Base-by-base conservation (phyloP, 2,329 filamentous ascomycete species). In the Keithomyces neogunnii region DNA sequence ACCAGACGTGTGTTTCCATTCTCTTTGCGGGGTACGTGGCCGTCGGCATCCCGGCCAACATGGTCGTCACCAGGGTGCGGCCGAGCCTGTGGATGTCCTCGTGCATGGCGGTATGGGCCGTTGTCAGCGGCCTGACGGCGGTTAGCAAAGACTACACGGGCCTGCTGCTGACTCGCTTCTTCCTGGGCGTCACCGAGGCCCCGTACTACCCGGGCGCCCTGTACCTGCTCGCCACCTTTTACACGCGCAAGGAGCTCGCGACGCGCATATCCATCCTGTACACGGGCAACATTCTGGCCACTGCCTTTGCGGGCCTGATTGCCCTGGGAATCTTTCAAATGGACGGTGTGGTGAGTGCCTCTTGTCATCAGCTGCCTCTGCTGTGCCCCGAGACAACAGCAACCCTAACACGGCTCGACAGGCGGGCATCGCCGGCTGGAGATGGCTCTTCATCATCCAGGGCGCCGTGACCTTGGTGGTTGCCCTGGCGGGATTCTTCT, bases 391-490 rank as follows among this genome's bases (percentile, higher is more conserved):
- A 19, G 19, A 19, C 19, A 19, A 19, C 19, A 19, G 19, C 19
- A 19, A 35, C 33, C 11, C 33, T 4, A 45, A 53, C 2, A 59
- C 64, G 46, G 56, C 62, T 7, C 71, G 75, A 3, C 65, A 69
- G 2, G 66, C 64, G 6, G 83, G 82, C 1, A 65, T 84, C 3
- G 67, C 72, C 3, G 82, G 82, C 3, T 87, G 82, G 82, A 69
- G 79, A 13, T 84, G 80, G 61, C 70, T 86, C 0, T 86, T 86
- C 64, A 83, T 86, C 45, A 76, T 87, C 28, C 83, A 88, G 61
- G 84, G 84, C 5, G 69, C 73, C 1, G 73, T 59, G 0, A 68
- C 66, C 1, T 64, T 58, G 1, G 35, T 63, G 2, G 53, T 67
- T 11, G 64, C 65, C 5, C 32, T 66, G 5, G 3, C 59, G 4